phyloP scores from a whole-genome alignment of 352 stramenopile species.

The Phytopythium oedochilum region DNA sequence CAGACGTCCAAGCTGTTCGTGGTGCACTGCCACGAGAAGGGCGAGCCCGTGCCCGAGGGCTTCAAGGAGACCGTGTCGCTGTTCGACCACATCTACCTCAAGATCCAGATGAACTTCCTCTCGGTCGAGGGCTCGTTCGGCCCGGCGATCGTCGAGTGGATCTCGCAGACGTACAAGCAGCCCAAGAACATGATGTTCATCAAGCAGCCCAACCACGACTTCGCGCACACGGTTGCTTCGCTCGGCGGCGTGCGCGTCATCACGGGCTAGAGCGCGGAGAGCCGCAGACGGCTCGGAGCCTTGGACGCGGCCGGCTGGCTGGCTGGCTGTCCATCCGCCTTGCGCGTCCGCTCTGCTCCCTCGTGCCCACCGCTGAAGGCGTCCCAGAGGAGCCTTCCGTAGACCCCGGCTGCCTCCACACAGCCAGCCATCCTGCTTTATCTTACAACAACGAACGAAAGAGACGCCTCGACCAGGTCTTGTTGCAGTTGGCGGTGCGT shows the following conservation, averaged over 20 bases:
- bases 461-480: too few species aligned
- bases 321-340: too few species aligned
- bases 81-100: slow-evolving; percentile 94
- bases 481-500: too few species aligned
- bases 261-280: slow-evolving; percentile 49
- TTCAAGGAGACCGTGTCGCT: slow-evolving; percentile 88
- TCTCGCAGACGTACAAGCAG: slow-evolving; percentile 86
- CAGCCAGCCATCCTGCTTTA: too few species aligned
- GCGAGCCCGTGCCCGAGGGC: slow-evolving; percentile 46
- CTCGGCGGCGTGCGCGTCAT: slow-evolving; percentile 92
- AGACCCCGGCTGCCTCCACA: neutral
- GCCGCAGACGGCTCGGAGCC: neutral
- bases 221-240: slow-evolving; percentile 89
- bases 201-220: slow-evolving; percentile 93
- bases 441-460: too few species aligned
- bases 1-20: slow-evolving; percentile 90
- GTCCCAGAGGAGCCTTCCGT: neutral
- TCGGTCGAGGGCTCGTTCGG: slow-evolving; percentile 84
- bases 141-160: slow-evolving; percentile 90
- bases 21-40: slow-evolving; percentile 85
- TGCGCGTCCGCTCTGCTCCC: too few species aligned
- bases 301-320: too few species aligned
- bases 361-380: too few species aligned
- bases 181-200: slow-evolving; percentile 97
- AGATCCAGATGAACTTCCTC: slow-evolving; percentile 93